Evolutionary conservation across 2,329 filamentous ascomycete genomes (phyloP).

Genomic region (Botrytis hyacinthi): DNA sequence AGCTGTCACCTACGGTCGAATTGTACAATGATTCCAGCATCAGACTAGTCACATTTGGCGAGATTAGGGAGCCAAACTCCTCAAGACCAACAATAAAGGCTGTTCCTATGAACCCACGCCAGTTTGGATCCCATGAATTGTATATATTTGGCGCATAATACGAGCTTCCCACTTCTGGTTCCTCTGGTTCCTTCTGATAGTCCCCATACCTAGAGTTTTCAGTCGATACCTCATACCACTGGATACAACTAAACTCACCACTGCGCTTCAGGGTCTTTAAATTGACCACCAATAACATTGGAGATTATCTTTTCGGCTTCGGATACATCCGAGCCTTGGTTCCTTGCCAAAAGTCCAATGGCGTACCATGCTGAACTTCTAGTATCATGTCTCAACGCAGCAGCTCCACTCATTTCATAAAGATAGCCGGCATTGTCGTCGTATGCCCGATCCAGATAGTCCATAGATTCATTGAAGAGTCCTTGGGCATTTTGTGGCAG

Average conservation of each 20-base stretch:
- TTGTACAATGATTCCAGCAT: slow-evolving; percentile 56
- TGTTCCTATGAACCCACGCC: slow-evolving; percentile 61
- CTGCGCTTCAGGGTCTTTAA: slow-evolving; percentile 50
- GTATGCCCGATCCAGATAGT: slow-evolving; percentile 55
- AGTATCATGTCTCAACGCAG: slow-evolving; percentile 48
- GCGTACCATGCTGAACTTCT: slow-evolving; percentile 59
- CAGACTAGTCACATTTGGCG: slow-evolving; percentile 38
- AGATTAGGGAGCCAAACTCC: slow-evolving; percentile 47
- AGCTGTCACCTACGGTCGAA: slow-evolving; percentile 57
- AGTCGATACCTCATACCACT: background rate
- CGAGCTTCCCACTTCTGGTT: slow-evolving; percentile 54
- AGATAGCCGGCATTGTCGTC: slow-evolving; percentile 53
- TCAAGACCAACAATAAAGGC: slow-evolving; percentile 58
- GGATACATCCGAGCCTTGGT: slow-evolving; percentile 48
- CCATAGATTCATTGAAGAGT: slow-evolving; percentile 52
- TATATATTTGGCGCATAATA: slow-evolving; percentile 53
- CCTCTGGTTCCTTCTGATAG: slow-evolving; percentile 55
- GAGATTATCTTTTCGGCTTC: slow-evolving; percentile 54
- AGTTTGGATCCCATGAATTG: slow-evolving; percentile 61
- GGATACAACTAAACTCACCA: slow-evolving; percentile 46
- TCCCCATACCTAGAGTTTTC: slow-evolving; percentile 40
- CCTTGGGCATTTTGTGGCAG: slow-evolving; percentile 38
- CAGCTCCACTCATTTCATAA: slow-evolving; percentile 47
- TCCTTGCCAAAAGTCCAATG: slow-evolving; percentile 55
- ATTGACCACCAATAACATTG: slow-evolving; percentile 53